Percentiles rank a stretch among this genome's conserved stretches.
These are phyloP conservation scores for Galeopsis tetrahit DNA, from an alignment of 257 asterid genomes.

Conservation along the genomic window DNA sequence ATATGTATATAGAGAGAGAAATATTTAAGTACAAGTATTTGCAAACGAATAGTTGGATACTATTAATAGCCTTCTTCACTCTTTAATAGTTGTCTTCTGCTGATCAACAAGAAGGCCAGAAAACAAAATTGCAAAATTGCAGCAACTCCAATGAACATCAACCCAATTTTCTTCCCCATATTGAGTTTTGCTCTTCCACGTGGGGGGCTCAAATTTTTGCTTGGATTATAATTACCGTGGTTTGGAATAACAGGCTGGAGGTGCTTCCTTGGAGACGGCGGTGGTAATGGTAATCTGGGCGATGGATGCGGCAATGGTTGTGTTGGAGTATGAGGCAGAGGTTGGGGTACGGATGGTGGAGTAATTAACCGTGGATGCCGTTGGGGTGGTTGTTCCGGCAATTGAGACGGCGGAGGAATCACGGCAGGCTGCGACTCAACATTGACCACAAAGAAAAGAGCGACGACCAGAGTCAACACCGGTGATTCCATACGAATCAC, in stretches of 20 bases:
- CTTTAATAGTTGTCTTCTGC: constrained; percentile 44
- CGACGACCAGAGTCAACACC: constrained; percentile 41
- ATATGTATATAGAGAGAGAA: neutral
- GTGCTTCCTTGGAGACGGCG: constrained; percentile 40
- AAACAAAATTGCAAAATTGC: constrained; percentile 51
- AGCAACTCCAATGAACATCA: constrained; percentile 49
- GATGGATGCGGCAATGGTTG: constrained; percentile 33
- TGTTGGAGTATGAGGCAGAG: constrained; percentile 32
- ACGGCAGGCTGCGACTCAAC: constrained; percentile 56
- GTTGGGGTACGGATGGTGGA: neutral
- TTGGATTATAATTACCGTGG: neutral
- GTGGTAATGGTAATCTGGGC: constrained; percentile 29
- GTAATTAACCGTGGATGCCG: constrained; percentile 37
- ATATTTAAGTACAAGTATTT: neutral
- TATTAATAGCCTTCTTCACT: constrained; percentile 30
- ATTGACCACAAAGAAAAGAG: constrained; percentile 35
- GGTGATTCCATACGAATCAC: constrained; percentile 52
- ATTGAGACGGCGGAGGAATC: constrained; percentile 28
- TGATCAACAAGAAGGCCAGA: constrained; percentile 44
- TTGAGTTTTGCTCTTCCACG: constrained; percentile 30
- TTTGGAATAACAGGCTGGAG: constrained; percentile 19
- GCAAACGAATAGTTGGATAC: constrained; percentile 11
- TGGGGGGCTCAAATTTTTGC: constrained; percentile 28
- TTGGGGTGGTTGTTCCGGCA: constrained; percentile 28
- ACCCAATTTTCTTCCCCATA: constrained; percentile 49